Percentiles rank a stretch among this genome's conserved stretches.
Evolutionary conservation across 371 early-diverging fungal species (phyloP).

Genomic region (Mortierella sp.): DNA sequence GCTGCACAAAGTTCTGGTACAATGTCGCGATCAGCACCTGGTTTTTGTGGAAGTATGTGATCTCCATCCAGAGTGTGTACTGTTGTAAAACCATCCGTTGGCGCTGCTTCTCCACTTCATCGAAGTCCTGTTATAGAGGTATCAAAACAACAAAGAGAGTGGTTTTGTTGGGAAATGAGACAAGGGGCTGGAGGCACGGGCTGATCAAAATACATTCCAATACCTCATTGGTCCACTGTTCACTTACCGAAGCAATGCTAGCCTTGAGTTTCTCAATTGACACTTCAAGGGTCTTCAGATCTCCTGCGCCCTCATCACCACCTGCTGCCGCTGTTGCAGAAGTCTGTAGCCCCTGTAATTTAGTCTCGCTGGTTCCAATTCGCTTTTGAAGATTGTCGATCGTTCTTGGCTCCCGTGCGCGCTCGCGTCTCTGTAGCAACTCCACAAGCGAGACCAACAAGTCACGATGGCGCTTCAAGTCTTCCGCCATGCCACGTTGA

Average conservation of each 20-base stretch:
- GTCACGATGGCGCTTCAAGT: constrained; percentile 77
- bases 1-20: constrained; percentile 71
- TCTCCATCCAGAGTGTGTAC: constrained; percentile 55
- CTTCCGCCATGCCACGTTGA: constrained; percentile 68
- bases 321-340: constrained; percentile 33
- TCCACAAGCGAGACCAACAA: constrained; percentile 72
- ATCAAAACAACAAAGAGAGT: background rate
- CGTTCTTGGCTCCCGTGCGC: constrained; percentile 4
- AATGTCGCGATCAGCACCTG: constrained; percentile 63
- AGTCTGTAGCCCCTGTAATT: constrained; percentile 28
- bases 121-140: constrained; percentile 43
- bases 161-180: no score
- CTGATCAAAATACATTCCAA: no score
- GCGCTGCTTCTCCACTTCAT: constrained; percentile 45
- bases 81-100: constrained; percentile 53
- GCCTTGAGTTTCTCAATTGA: constrained; percentile 44
- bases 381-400: constrained; percentile 53
- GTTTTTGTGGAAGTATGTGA: constrained; percentile 57
- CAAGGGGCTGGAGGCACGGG: no score
- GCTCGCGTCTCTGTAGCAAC: constrained; percentile 43
- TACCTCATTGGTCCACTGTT: no score
- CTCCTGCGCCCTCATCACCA: background rate
- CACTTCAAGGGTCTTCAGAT: constrained; percentile 14
- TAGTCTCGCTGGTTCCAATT: constrained; percentile 50
- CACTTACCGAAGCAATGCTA: constrained; percentile 23